These are phyloP conservation scores for Torulaspora delbrueckii DNA, from an alignment of 805 yeast species.

Conservation along the genomic window DNA sequence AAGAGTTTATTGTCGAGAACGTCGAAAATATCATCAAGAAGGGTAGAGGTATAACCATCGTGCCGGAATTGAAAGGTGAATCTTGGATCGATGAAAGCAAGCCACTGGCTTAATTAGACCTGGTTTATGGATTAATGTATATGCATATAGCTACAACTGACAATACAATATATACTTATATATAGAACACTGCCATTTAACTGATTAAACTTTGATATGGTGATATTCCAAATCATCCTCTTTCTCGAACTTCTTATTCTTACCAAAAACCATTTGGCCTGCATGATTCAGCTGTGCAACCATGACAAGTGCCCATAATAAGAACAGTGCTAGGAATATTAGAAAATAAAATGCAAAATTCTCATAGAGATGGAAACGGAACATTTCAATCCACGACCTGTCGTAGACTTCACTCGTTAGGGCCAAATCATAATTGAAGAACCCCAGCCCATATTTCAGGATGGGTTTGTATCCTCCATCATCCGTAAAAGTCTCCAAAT, in stretches of 20 bases:
- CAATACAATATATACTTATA: background rate
- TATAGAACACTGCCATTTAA: background rate
- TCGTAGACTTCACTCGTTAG: constrained; percentile 23
- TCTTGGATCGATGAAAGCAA: constrained; percentile 25
- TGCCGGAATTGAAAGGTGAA: constrained; percentile 64
- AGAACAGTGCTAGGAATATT: constrained; percentile 14
- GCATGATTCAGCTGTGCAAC: constrained; percentile 11
- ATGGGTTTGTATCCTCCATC: constrained; percentile 33
- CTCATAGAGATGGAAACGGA: constrained; percentile 25
- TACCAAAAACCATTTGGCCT: constrained; percentile 8
- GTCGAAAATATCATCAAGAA: constrained; percentile 51
- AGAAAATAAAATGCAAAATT: constrained; percentile 23
- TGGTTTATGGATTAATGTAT: background rate
- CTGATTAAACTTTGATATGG: constrained; percentile 18
- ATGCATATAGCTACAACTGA: constrained; percentile 7
- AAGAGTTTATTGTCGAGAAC: constrained; percentile 68
- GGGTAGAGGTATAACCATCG: constrained; percentile 68
- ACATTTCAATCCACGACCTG: constrained; percentile 14
- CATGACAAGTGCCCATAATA: constrained; percentile 18
- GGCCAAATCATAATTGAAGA: constrained; percentile 30
- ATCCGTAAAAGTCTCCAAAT: constrained; percentile 27
- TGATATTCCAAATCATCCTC: constrained; percentile 22
- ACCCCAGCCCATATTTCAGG: constrained; percentile 33
- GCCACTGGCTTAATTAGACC: constrained; percentile 12
- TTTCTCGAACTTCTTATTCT: constrained; percentile 14